Evolutionary conservation across 495 filamentous ascomycete genomes (phyloP).

Genomic region (Hypoxylon perforatum): DNA sequence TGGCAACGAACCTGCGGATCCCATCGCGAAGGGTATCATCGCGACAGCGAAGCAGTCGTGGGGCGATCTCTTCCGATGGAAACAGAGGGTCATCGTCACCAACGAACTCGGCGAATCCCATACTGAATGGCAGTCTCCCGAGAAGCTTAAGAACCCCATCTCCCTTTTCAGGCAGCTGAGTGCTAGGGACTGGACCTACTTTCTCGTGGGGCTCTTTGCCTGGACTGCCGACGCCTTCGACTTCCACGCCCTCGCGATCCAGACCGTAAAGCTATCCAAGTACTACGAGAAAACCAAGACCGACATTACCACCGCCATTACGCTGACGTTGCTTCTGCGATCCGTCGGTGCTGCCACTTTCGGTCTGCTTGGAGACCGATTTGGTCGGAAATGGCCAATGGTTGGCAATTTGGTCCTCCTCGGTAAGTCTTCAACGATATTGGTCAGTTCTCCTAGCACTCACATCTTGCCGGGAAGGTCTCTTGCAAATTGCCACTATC

Average conservation of each 20-base stretch:
- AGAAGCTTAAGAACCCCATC: slow-evolving; percentile 70
- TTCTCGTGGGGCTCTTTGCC: slow-evolving; percentile 69
- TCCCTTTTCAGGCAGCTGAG: slow-evolving; percentile 67
- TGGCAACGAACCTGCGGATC: slow-evolving; percentile 64
- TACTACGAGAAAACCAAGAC: slow-evolving; percentile 74
- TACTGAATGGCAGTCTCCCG: slow-evolving; percentile 70
- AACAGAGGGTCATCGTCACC: slow-evolving; percentile 70
- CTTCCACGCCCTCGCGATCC: slow-evolving; percentile 80
- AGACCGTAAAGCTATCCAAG: slow-evolving; percentile 72
- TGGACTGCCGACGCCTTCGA: slow-evolving; percentile 82
- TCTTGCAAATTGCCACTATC: slow-evolving; percentile 78
- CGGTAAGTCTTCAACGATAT: slow-evolving; percentile 31
- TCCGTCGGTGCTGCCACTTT: slow-evolving; percentile 77
- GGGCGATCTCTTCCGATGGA: slow-evolving; percentile 74
- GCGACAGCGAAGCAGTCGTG: slow-evolving; percentile 69
- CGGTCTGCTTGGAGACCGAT: slow-evolving; percentile 77
- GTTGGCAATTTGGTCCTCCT: slow-evolving; percentile 74
- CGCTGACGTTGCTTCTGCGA: slow-evolving; percentile 75
- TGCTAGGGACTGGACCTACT: slow-evolving; percentile 69
- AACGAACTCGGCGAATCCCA: slow-evolving; percentile 66
- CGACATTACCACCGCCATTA: slow-evolving; percentile 78
- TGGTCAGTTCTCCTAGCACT: slow-evolving; percentile 39
- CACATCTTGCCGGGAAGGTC: slow-evolving; percentile 43
- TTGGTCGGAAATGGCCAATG: slow-evolving; percentile 86
- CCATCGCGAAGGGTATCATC: slow-evolving; percentile 67